phyloP scores from a whole-genome alignment of 1,284 basidiomycete genomes.

The Cutaneotrichosporon sp. region DNA sequence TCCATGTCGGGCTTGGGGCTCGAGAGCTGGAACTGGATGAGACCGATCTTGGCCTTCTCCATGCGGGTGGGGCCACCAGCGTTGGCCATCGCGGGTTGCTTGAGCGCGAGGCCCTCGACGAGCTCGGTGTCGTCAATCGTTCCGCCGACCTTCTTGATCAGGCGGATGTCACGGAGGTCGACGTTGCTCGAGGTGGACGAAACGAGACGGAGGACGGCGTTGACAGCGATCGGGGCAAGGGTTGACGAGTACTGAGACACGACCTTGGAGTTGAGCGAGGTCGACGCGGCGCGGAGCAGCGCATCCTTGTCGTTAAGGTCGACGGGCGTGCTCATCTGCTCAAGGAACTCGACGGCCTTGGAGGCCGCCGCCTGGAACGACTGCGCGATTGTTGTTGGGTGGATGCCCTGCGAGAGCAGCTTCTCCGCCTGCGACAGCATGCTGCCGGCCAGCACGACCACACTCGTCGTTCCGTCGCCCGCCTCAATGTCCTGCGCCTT shows the following conservation, averaged over 20 bases:
- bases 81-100: constrained; percentile 88
- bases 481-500: constrained; percentile 98
- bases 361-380: constrained; percentile 89
- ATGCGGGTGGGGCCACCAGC: constrained; percentile 93
- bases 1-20: constrained; percentile 99
- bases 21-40: constrained; percentile 98
- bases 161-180: constrained; percentile 91
- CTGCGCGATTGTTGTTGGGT: constrained; percentile 97
- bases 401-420: constrained; percentile 92
- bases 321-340: constrained; percentile 89
- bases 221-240: constrained; percentile 94
- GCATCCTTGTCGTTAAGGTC: constrained; percentile 86
- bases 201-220: constrained; percentile 88
- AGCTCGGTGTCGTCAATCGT: constrained; percentile 99
- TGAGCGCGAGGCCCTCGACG: constrained; percentile 92
- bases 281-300: constrained; percentile 89
- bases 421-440: constrained; percentile 94
- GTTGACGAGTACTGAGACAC: constrained; percentile 99
- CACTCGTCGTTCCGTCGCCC: constrained; percentile 98
- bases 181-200: constrained; percentile 87
- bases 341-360: constrained; percentile 93
- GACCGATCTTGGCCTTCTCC: constrained; percentile 98
- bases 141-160: constrained; percentile 98
- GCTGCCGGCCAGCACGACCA: constrained; percentile 94
- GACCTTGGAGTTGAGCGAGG: constrained; percentile 98